Evolutionary conservation across 441 rosid genomes (phyloP).

Genomic region (Breynia disticha): DNA sequence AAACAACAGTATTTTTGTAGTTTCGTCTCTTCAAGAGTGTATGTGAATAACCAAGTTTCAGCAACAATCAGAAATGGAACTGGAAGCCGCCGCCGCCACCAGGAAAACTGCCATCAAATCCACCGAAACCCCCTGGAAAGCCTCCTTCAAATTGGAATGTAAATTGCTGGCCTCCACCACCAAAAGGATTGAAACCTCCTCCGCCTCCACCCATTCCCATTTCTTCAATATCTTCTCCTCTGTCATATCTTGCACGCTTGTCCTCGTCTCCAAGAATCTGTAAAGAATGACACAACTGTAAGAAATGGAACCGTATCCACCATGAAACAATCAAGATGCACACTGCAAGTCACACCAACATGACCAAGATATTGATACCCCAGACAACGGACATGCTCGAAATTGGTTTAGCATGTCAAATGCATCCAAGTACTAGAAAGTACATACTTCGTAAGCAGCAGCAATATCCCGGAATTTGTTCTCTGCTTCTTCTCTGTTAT

Average conservation of each 20-base stretch:
- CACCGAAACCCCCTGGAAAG: slow-evolving; percentile 84
- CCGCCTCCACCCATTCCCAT: slow-evolving; percentile 72
- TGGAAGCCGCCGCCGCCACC: slow-evolving; percentile 71
- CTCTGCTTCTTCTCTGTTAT: slow-evolving; percentile 90
- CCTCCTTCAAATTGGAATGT: slow-evolving; percentile 86
- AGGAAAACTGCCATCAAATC: slow-evolving; percentile 73
- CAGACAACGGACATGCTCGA: too few relatives aligned
- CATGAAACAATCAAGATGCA: not conserved
- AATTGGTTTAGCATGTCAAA: too few relatives aligned
- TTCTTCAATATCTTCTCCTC: slow-evolving; percentile 96
- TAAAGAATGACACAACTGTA: slow-evolving; percentile 7
- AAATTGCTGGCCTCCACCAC: slow-evolving; percentile 74
- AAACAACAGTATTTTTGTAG: slow-evolving; percentile 5
- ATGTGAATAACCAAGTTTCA: slow-evolving; percentile 1
- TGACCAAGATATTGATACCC: too few relatives aligned
- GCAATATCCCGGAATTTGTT: slow-evolving; percentile 80
- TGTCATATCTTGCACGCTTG: slow-evolving; percentile 75
- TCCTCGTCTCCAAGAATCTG: slow-evolving; percentile 92
- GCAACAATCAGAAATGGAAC: slow-evolving; percentile 41
- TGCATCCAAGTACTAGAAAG: too few relatives aligned
- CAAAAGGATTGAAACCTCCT: slow-evolving; percentile 71
- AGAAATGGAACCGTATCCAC: not conserved
- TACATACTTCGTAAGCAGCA: slow-evolving; percentile 80
- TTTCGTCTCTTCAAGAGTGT: not conserved
- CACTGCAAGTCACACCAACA: too few relatives aligned